phyloP scores from a whole-genome alignment of 2,329 filamentous ascomycete genomes.

The Xylariaceae sp. region DNA sequence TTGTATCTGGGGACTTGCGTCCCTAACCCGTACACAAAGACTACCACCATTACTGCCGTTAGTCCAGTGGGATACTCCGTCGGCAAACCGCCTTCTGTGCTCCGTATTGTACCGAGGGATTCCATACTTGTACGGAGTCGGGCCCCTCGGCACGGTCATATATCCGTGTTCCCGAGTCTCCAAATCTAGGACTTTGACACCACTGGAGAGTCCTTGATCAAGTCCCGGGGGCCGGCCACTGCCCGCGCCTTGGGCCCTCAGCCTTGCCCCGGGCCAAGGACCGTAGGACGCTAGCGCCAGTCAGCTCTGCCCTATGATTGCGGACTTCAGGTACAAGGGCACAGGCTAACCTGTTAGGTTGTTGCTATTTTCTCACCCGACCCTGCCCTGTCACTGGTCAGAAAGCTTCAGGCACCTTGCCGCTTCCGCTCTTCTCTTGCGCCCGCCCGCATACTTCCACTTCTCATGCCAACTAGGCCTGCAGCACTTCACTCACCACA shows the following conservation, averaged over 20 bases:
- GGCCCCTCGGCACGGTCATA: too few species aligned
- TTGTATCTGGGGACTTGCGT: too few species aligned
- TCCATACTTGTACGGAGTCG: too few species aligned
- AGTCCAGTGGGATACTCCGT: too few species aligned
- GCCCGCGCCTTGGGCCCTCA: slow-evolving; percentile 1
- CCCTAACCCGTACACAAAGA: too few species aligned
- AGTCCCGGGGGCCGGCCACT: too few species aligned
- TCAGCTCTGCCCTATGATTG: neutral
- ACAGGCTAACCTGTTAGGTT: too few species aligned
- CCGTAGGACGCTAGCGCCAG: neutral
- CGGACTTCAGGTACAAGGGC: slow-evolving; percentile 1
- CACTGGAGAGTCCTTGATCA: neutral
- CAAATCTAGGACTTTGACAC: slow-evolving; percentile 3
- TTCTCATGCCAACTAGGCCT: neutral
- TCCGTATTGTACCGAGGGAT: too few species aligned
- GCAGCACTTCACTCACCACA: neutral
- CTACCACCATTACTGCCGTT: too few species aligned
- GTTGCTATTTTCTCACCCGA: slow-evolving; percentile 18
- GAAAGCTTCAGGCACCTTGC: too few species aligned
- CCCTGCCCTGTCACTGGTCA: slow-evolving; percentile 7
- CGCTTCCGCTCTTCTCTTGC: slow-evolving; percentile 10
- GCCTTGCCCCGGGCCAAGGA: slow-evolving; percentile 2
- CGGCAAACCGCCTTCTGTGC: too few species aligned
- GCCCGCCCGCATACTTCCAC: neutral
- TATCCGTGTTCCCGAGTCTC: neutral